Base-by-base conservation (phyloP, 2,329 filamentous ascomycete genomes). In the Dactylellina haptotyla region DNA sequence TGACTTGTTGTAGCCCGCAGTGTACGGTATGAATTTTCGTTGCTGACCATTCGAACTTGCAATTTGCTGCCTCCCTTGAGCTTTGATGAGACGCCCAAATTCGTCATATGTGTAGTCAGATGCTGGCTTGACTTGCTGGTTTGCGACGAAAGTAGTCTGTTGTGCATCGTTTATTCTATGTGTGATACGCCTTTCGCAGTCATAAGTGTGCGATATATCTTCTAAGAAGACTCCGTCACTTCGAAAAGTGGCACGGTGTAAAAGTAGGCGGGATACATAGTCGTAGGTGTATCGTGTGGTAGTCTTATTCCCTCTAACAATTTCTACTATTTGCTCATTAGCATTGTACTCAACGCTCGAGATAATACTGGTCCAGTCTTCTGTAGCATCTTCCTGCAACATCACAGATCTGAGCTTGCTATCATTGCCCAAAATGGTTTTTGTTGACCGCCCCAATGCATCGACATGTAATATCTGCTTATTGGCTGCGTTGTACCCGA, bases 111-210 rank as follows among this genome's bases (percentile, higher is more conserved):
- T 66, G 26, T 50, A 76, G 5, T 71, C 53, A 8, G 16, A 26
- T 3, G 1, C 37, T 1, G 77, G 75, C 0, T 76, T 69, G 9
- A 78, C 73, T 1, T 28, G 2, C 6, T 62, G 20, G 23, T 76
- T 76, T 16, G 75, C 61, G 61, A 79, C 78, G 50, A 75, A 79
- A 14, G 76, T 58, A 2, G 74, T 71, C 43, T 78, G 67, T 43
- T 77, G 69, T 4, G 77, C 75, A 0, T 75, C 62, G 63, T 79
- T 78, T 0, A 39, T 26, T n/a, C 75, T 59, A 23, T 70, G 37
- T 0, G 74, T 76, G 12, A 76, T 62, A 37, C 76, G 77, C 1
- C 75, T 74, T 1, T 45, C n/a, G 2, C 75, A 41, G 45, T 79
- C 78, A 46, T 76, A 77, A 0, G 61, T 66, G 45, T 78, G 78